Percentiles rank a stretch among this genome's conserved stretches.
phyloP scores from a whole-genome alignment of 129 eudicot species.

The Silybum marianum region DNA sequence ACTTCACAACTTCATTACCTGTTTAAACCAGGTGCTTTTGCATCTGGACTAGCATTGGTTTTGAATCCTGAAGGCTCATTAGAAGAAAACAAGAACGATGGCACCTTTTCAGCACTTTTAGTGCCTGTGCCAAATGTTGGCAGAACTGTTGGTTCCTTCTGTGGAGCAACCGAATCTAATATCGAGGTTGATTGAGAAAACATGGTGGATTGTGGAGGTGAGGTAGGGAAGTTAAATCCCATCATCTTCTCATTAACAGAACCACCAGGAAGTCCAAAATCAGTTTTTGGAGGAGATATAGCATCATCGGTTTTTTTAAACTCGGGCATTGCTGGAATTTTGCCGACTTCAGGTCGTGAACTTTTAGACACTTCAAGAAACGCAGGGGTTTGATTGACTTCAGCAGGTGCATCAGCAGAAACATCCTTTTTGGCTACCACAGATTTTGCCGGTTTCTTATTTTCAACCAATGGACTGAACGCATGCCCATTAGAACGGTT shows the following conservation, averaged over 20 bases:
- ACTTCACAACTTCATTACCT: conserved; percentile 40
- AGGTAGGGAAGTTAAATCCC: conserved; percentile 29
- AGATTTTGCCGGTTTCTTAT: conserved; percentile 25
- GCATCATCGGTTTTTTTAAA: conserved; percentile 15
- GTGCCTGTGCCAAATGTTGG: conserved; percentile 40
- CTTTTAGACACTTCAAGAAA: neutral
- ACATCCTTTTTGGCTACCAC: conserved; percentile 19
- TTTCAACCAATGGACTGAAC: conserved; percentile 12
- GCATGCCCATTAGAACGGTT: conserved; percentile 45
- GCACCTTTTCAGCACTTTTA: conserved; percentile 31
- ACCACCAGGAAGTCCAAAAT: conserved; percentile 21
- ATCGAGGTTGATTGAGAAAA: conserved; percentile 29
- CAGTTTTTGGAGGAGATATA: conserved; percentile 19
- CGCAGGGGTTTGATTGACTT: conserved; percentile 16
- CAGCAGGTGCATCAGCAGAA: conserved; percentile 26
- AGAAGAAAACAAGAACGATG: conserved; percentile 29
- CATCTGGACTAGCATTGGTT: conserved; percentile 16
- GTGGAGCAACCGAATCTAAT: conserved; percentile 11
- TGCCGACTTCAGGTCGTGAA: conserved; percentile 10
- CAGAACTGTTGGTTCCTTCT: conserved; percentile 31
- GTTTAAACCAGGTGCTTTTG: conserved; percentile 21
- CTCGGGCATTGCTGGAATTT: conserved; percentile 16
- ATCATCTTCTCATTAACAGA: conserved; percentile 20
- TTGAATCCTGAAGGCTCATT: conserved; percentile 21
- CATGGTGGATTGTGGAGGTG: conserved; percentile 26